These are phyloP conservation scores for Helicocarpus griseus DNA, from an alignment of 2,329 filamentous ascomycete species.

Conservation along the genomic window DNA sequence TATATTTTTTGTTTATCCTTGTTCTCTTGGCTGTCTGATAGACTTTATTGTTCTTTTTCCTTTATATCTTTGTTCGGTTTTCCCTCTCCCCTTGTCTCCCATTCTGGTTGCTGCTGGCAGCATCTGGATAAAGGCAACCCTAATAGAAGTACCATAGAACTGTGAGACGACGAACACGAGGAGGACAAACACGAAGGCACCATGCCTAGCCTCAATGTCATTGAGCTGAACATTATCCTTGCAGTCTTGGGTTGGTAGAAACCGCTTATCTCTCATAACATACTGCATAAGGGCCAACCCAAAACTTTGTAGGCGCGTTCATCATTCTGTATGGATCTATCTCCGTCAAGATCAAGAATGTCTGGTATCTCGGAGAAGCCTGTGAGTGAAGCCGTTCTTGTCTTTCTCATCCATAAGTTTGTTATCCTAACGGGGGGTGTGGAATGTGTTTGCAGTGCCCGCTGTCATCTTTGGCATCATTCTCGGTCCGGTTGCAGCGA, in stretches of 20 bases:
- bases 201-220: conserved; percentile 29
- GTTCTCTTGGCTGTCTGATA: neutral
- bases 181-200: conserved; percentile 7
- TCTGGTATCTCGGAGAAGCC: conserved; percentile 33
- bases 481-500: conserved; percentile 46
- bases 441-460: conserved; percentile 35
- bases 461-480: conserved; percentile 46
- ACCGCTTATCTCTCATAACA: neutral
- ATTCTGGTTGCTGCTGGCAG: conserved; percentile 7
- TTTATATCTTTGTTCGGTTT: neutral
- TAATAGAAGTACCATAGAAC: neutral
- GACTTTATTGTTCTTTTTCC: no score
- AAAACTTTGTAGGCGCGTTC: conserved; percentile 20
- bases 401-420: neutral
- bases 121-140: neutral
- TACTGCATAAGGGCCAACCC: neutral
- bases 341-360: conserved; percentile 28
- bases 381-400: conserved; percentile 16
- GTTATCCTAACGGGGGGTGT: conserved; percentile 2
- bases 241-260: conserved; percentile 22
- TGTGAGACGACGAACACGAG: neutral
- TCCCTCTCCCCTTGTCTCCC: neutral
- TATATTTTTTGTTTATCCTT: neutral
- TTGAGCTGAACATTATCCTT: conserved; percentile 25
- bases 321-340: conserved; percentile 25